Percentiles rank a stretch among this genome's conserved stretches.
phyloP scores from a whole-genome alignment of 2,329 filamentous ascomycete species.

The Fusarium euwallaceae region DNA sequence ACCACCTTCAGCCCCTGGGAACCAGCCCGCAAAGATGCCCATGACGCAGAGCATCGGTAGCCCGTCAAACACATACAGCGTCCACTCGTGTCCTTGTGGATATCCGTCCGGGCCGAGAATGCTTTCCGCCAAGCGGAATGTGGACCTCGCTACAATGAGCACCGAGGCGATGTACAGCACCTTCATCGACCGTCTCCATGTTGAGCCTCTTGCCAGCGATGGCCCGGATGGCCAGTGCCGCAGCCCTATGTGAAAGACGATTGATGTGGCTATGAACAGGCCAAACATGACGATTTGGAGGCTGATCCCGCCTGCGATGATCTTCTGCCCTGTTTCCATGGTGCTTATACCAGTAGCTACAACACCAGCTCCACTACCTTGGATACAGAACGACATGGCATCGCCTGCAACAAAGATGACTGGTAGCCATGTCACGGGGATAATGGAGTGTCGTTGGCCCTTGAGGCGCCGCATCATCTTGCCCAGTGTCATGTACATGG shows the following conservation, averaged over 20 bases:
- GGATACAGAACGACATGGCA: background rate
- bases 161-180: constrained; percentile 54
- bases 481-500: constrained; percentile 66
- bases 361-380: constrained; percentile 52
- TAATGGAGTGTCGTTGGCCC: constrained; percentile 51
- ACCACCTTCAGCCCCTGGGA: constrained; percentile 28
- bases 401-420: constrained; percentile 56
- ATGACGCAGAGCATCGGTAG: constrained; percentile 41
- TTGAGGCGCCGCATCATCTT: constrained; percentile 55
- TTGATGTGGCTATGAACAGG: constrained; percentile 62
- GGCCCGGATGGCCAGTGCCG: constrained; percentile 18
- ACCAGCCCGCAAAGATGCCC: constrained; percentile 37
- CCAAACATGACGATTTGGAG: constrained; percentile 68
- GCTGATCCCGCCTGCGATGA: constrained; percentile 59
- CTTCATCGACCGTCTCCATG: constrained; percentile 53
- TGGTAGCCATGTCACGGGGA: constrained; percentile 60
- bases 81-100: constrained; percentile 56
- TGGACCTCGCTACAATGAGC: constrained; percentile 58
- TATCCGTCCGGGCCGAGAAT: constrained; percentile 57
- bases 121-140: constrained; percentile 65
- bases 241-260: constrained; percentile 61
- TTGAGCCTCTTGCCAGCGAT: constrained; percentile 25
- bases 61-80: constrained; percentile 59
- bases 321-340: constrained; percentile 58
- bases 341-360: constrained; percentile 43